Evolutionary conservation across 306 rosid genomes (phyloP).

Genomic region (Sphenostylis stenocarpa): DNA sequence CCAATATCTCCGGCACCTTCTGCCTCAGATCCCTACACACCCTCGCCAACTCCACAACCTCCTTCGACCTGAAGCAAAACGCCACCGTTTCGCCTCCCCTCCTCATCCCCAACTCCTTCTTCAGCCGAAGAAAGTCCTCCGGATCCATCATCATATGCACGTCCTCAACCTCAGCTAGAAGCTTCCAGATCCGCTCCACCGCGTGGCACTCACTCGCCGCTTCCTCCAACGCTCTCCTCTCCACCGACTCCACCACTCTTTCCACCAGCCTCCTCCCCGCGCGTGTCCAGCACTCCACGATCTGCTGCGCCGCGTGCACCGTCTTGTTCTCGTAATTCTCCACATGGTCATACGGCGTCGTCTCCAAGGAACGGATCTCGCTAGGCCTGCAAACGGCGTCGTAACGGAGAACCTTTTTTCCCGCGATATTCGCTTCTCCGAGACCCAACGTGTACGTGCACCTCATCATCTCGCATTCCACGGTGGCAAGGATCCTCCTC

Average conservation of each 20-base stretch:
- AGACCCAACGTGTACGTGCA: conserved; percentile 80
- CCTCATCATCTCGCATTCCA: conserved; percentile 70
- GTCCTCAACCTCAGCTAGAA: conserved; percentile 67
- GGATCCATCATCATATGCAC: conserved; percentile 85
- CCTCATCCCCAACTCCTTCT: conserved; percentile 49
- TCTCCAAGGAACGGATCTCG: conserved; percentile 54
- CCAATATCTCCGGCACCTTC: conserved; percentile 71
- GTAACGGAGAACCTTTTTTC: conserved; percentile 69
- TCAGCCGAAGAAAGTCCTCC: conserved; percentile 69
- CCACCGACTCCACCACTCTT: conserved; percentile 47
- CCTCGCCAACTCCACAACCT: conserved; percentile 62
- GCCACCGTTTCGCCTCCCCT: conserved; percentile 52
- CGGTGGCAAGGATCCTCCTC: conserved; percentile 51
- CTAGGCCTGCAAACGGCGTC: conserved; percentile 73
- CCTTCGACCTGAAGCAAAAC: conserved; percentile 76
- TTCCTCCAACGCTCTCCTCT: conserved; percentile 36
- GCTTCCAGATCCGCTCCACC: conserved; percentile 82
- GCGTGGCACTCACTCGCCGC: conserved; percentile 63
- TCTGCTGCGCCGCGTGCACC: conserved; percentile 77
- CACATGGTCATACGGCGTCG: conserved; percentile 50
- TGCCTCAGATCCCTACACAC: conserved; percentile 66
- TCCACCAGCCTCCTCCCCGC: conserved; percentile 45
- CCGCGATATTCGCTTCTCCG: conserved; percentile 72
- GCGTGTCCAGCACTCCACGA: conserved; percentile 69
- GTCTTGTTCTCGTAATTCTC: conserved; percentile 67